Percentiles rank a stretch among this genome's conserved stretches.
These are phyloP conservation scores for Imleria badia DNA, from an alignment of 768 basidiomycete species.

Conservation along the genomic window DNA sequence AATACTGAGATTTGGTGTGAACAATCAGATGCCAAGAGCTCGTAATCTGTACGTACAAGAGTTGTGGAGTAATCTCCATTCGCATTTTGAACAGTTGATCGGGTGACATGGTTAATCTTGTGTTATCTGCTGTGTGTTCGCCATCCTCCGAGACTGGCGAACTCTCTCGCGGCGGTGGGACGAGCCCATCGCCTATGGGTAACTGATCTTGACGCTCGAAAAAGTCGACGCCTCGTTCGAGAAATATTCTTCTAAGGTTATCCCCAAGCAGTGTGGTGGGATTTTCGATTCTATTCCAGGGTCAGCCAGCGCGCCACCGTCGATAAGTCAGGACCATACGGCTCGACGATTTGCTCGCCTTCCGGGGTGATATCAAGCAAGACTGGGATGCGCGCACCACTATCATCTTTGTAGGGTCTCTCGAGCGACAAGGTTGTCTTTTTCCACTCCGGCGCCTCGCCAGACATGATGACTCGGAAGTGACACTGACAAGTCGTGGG, in stretches of 20 bases:
- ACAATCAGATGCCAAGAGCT: not conserved
- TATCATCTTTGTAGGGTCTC: constrained; percentile 78
- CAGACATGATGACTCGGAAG: constrained; percentile 15
- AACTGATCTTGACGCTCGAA: constrained; percentile 53
- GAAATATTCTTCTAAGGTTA: constrained; percentile 66
- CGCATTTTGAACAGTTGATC: constrained; percentile 78
- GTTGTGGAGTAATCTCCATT: constrained; percentile 63
- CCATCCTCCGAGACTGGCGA: constrained; percentile 29
- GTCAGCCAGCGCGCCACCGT: constrained; percentile 12
- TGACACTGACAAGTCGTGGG: no score
- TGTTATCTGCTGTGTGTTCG: constrained; percentile 29
- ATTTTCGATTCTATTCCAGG: constrained; percentile 48
- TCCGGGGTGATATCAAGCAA: constrained; percentile 70
- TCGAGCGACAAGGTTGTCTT: constrained; percentile 69
- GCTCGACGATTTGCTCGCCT: constrained; percentile 68
- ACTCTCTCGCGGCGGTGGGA: constrained; percentile 28
- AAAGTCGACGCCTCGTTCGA: constrained; percentile 73
- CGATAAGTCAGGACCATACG: constrained; percentile 45
- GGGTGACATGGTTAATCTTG: constrained; percentile 55
- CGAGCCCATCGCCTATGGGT: constrained; percentile 16
- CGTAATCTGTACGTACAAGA: constrained; percentile 54
- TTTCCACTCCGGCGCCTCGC: constrained; percentile 52
- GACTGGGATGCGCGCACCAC: constrained; percentile 58
- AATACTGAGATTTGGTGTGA: constrained; percentile 44
- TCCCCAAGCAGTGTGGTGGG: constrained; percentile 59